Conservation (phyloP, 179 eudicot species). For the Camellia oleifera region DNA sequence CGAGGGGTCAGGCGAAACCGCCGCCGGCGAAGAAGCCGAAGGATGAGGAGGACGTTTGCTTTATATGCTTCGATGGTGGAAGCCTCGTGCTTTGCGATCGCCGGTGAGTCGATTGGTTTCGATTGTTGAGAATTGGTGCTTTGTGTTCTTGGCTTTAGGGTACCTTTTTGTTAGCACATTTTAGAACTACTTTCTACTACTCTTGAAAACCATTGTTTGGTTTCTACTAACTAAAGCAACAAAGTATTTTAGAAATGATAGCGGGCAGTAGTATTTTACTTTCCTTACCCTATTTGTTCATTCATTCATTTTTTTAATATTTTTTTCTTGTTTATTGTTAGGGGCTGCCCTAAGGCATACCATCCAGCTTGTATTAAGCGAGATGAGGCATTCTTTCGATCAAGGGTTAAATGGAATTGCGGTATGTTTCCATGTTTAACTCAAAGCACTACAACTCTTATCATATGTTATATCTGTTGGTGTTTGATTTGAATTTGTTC, state of each 20-base stretch:
- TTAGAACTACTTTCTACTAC: neutral
- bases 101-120: slow-evolving; percentile 40
- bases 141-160: neutral
- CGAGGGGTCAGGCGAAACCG: slow-evolving; percentile 35
- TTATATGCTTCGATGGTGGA: slow-evolving; percentile 95
- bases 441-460: neutral
- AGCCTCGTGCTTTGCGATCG: slow-evolving; percentile 87
- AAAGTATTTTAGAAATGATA: neutral
- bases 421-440: slow-evolving; percentile 45
- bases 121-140: neutral
- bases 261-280: neutral
- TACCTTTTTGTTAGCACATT: neutral
- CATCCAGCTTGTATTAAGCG: slow-evolving; percentile 92
- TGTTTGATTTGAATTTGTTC: slow-evolving; percentile 1
- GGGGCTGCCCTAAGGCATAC: slow-evolving; percentile 98
- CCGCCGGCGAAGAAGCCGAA: slow-evolving; percentile 28
- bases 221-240: slow-evolving; percentile 3
- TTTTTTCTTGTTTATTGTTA: slow-evolving; percentile 18
- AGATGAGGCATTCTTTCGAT: slow-evolving; percentile 77
- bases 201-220: neutral
- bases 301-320: neutral
- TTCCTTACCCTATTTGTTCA: neutral
- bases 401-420: slow-evolving; percentile 74
- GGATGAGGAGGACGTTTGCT: slow-evolving; percentile 84
- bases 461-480: neutral